Evolutionary conservation across 441 rosid genomes (phyloP), one percentile per base, ranked within the genome.

Genomic region (Manihot esculenta): DNA sequence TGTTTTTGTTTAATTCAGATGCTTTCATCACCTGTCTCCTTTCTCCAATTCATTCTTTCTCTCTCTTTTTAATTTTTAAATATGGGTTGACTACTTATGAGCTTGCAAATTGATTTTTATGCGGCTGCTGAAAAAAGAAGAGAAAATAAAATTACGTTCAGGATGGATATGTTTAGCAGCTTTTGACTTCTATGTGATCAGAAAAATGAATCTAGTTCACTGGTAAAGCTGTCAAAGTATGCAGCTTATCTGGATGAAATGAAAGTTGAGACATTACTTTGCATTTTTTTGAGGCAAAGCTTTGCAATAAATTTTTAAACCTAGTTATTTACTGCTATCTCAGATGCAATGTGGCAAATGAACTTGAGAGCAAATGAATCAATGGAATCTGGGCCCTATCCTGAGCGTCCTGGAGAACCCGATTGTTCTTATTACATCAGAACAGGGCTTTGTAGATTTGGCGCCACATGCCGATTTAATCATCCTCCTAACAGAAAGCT

Each of bases 361-460:
- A 87, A 77, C 87, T 79, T 91, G 82, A 85, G 91, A 68, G 68
- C 89, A 20, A 83, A 80, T 68, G 99, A 89, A 85, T 64, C 85
- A 12, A 82, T 88, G 88, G 98, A 96, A 78, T 44, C 91, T 49
- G 89, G 90, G 65, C 78, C 92, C 18, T 91, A 90, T 72, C 97
- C 99, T 38, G 92, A 91, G 78, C 89, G 93, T 63, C 92, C 92
- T 49, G 97, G 98, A 70, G 97, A 93, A 82, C 96, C 87, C 12
- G 96, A 93, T 84, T 96, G 99, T 81, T 89, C 97, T 72, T 93
- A 91, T 82, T 96, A 93, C 78, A 90, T 96, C 63, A 83, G 97
- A 86, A 96, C 99, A 62, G 98, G 99, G 49, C 91, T 96, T 66
- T 96, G 99, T 79, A 86, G 97, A 84, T 96, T 89, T 82, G 98